Percentiles rank a stretch among this genome's conserved stretches.
Conservation (phyloP, 768 basidiomycete genomes). For the Tricholoma furcatifolium region DNA sequence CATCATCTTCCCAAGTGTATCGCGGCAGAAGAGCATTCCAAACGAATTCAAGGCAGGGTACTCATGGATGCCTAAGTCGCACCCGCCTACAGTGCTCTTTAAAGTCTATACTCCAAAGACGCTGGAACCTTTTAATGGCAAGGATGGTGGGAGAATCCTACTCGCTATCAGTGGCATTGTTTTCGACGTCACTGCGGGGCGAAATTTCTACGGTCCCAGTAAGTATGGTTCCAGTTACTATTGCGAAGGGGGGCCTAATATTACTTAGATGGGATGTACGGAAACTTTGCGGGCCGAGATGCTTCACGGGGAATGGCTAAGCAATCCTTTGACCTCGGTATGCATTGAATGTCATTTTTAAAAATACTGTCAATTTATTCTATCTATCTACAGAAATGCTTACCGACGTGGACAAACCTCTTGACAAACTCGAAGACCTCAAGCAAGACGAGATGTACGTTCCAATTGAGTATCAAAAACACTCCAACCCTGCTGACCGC, state of each 20-base stretch:
- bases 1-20: conserved; percentile 69
- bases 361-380: neutral
- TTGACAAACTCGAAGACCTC: conserved; percentile 83
- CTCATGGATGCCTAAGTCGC: conserved; percentile 87
- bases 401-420: conserved; percentile 79
- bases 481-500: conserved; percentile 5
- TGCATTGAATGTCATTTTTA: conserved; percentile 20
- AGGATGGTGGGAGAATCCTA: conserved; percentile 69
- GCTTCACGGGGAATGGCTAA: conserved; percentile 97
- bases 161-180: conserved; percentile 84
- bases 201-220: conserved; percentile 96
- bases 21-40: conserved; percentile 49
- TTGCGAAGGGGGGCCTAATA: neutral
- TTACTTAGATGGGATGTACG: conserved; percentile 87
- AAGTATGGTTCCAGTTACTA: conserved; percentile 23
- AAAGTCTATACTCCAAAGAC: conserved; percentile 79
- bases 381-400: conserved; percentile 68
- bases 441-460: conserved; percentile 80
- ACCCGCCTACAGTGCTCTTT: conserved; percentile 77
- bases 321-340: conserved; percentile 92
- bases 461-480: neutral
- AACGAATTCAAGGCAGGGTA: conserved; percentile 80
- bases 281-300: conserved; percentile 96
- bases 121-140: conserved; percentile 63
- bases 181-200: conserved; percentile 89